Conservation (phyloP, 371 early-diverging fungal species). For the Mucor racemosus region DNA sequence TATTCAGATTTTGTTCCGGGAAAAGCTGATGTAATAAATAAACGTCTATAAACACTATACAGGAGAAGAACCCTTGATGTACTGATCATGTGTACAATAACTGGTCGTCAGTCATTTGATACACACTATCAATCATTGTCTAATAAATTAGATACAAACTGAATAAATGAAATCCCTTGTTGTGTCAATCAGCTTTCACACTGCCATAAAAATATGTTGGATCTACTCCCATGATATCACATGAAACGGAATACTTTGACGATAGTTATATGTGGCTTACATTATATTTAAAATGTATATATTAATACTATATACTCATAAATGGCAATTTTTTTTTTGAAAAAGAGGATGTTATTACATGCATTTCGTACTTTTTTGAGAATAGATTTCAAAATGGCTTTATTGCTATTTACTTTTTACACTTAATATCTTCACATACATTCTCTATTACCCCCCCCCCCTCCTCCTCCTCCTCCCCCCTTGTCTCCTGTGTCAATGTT, state of each 20-base stretch:
- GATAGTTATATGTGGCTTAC: too few species aligned
- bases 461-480: too few species aligned
- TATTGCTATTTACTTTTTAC: not conserved
- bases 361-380: not conserved
- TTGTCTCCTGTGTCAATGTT: not conserved
- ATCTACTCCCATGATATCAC: not conserved
- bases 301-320: not conserved
- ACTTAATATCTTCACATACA: not conserved
- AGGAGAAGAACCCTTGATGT: too few species aligned
- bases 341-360: not conserved
- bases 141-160: not conserved
- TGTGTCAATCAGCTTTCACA: not conserved
- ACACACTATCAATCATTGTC: not conserved
- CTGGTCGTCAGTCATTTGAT: not conserved
- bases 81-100: not conserved
- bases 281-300: too few species aligned
- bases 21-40: slow-evolving; percentile 1
- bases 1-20: slow-evolving; percentile 1
- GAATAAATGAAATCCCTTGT: slow-evolving; percentile 3
- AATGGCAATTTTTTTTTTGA: too few species aligned
- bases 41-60: too few species aligned
- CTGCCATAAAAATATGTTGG: not conserved
- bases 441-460: too few species aligned
- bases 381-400: not conserved
- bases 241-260: not conserved